Base-by-base conservation (phyloP, 2,329 filamentous ascomycete species). In the Fusarium palustre region DNA sequence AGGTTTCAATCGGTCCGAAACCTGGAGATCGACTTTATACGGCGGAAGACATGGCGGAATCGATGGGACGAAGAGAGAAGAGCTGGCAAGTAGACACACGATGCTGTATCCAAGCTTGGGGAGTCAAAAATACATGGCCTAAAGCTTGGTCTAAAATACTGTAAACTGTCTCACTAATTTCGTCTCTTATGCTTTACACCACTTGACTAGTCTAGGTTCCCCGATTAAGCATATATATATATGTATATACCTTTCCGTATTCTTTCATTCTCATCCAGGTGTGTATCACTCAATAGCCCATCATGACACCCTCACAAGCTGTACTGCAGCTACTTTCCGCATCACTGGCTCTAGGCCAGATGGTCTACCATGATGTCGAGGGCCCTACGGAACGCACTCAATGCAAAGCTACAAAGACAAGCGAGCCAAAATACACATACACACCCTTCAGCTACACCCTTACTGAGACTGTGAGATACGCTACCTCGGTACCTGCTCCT, bases 391-490 rank as follows among this genome's bases (percentile, higher is more conserved):
- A 67, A 33, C 76, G 76, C 11, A 68, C 72, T 5, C 70, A 76
- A 55, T 78, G 76, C 36, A 72, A 70, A 30, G 34, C 55, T 10
- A 60, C 45, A 18, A 46, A 66, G 38, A 66, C 68, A 12, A 25
- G 31, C 9, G 68, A 77, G 45, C 75, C 76, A 7, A 70, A 65
- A 30, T 77, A 78, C 33, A 68, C 69, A 3, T 72, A 75, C 41
- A 74, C 73, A 2, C 67, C 70, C 1, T 79, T 79, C 41, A 74
- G 73, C 24, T 78, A 74, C 31, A 78, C 75, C 5, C 71, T 76
- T n/a, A 75, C 75, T 1, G 75, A 76, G 5, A 78, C 77, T 10
- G 71, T 78, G 45, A 69, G 77, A 53, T 77, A 77, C 57, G 77
- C 77, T 3, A 77, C 76, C 16, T 74, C 77, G 1, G 67, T 75